Percentiles rank a stretch among this genome's conserved stretches.
phyloP scores from a whole-genome alignment of 805 yeast genomes.

The Diddensiella santjacobensis region DNA sequence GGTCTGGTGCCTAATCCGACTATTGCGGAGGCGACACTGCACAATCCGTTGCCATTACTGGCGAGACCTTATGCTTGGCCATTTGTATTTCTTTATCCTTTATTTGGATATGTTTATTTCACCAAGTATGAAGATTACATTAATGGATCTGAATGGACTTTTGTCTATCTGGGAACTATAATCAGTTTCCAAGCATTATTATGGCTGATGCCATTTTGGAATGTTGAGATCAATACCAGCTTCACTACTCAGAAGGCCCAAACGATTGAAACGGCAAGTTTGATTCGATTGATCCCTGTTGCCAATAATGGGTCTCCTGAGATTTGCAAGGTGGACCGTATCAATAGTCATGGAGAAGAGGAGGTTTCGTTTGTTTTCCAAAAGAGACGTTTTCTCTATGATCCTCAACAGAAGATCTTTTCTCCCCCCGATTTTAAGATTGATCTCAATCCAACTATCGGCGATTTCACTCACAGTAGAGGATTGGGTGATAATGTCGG shows the following conservation, averaged over 20 bases:
- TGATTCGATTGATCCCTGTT: conserved; percentile 73
- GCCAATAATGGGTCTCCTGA: conserved; percentile 85
- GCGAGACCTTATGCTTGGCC: conserved; percentile 81
- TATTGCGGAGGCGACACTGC: conserved; percentile 65
- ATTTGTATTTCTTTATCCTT: conserved; percentile 67
- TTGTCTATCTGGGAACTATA: conserved; percentile 73
- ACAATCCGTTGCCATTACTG: conserved; percentile 59
- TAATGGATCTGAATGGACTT: conserved; percentile 93
- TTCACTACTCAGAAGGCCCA: conserved; percentile 63
- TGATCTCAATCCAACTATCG: conserved; percentile 53
- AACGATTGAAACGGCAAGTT: conserved; percentile 58
- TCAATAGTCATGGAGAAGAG: conserved; percentile 51
- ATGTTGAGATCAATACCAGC: conserved; percentile 58
- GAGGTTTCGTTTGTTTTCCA: conserved; percentile 80
- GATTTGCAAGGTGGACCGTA: conserved; percentile 59
- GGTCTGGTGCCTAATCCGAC: conserved; percentile 64
- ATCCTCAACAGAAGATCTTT: conserved; percentile 51
- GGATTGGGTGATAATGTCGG: conserved; percentile 45
- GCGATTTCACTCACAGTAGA: conserved; percentile 49
- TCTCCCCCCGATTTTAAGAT: conserved; percentile 74
- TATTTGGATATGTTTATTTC: conserved; percentile 60
- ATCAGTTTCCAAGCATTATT: conserved; percentile 69
- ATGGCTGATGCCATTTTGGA: conserved; percentile 94
- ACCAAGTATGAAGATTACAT: conserved; percentile 75
- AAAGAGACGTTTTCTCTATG: conserved; percentile 82